These are phyloP conservation scores for Tilletia caries DNA, from an alignment of 1,284 basidiomycete species.

Conservation along the genomic window DNA sequence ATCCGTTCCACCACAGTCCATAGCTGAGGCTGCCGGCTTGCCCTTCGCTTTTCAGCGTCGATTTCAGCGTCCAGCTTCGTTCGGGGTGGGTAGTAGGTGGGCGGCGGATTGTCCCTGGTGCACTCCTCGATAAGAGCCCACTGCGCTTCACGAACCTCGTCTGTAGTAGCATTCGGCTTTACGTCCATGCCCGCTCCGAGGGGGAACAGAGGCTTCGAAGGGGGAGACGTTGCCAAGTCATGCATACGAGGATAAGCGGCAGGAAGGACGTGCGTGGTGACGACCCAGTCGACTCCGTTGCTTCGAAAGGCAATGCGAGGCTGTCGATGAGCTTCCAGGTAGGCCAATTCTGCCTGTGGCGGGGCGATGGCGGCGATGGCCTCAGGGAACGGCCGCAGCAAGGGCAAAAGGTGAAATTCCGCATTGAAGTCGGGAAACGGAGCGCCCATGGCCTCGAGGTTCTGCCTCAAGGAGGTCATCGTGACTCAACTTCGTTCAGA, in stretches of 20 bases:
- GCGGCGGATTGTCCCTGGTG: neutral
- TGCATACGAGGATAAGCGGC: conserved; percentile 3
- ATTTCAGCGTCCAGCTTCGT: neutral
- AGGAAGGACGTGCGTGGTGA: neutral
- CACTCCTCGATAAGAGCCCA: neutral
- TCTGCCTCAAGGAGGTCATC: neutral
- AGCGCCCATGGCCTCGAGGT: neutral
- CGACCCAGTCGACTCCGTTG: neutral
- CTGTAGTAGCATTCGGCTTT: neutral
- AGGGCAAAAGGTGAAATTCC: neutral
- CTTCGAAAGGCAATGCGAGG: neutral
- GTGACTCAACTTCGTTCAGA: too few species aligned
- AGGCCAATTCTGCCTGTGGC: neutral
- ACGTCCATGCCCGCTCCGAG: neutral
- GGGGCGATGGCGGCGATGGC: neutral
- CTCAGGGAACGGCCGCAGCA: neutral
- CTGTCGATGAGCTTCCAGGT: neutral
- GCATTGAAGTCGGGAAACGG: neutral
- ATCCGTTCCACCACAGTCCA: conserved; percentile 9
- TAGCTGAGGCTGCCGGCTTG: neutral
- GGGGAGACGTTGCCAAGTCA: neutral
- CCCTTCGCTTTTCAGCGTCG: neutral
- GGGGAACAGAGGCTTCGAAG: neutral
- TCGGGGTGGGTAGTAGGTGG: conserved; percentile 3
- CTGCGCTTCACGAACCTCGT: neutral